These are phyloP conservation scores for Phytopythium vexans DNA, from an alignment of 352 stramenopile species.

Conservation along the genomic window DNA sequence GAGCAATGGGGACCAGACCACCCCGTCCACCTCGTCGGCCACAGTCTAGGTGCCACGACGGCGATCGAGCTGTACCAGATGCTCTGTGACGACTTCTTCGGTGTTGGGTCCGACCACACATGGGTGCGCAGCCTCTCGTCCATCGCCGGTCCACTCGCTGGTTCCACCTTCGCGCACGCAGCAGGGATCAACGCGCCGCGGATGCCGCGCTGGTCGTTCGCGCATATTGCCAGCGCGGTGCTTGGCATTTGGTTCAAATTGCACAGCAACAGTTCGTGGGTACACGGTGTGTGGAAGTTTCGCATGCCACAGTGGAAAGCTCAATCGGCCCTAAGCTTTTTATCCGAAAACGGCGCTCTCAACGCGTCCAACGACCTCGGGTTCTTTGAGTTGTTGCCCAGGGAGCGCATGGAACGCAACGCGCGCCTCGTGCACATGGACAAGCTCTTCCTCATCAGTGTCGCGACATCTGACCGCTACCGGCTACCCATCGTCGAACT, in stretches of 20 bases:
- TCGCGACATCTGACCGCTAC: conserved; percentile 43
- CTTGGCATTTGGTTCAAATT: conserved; percentile 49
- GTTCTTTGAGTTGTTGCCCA: conserved; percentile 47
- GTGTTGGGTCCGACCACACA: conserved; percentile 39
- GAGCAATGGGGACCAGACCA: conserved; percentile 44
- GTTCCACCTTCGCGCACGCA: conserved; percentile 25
- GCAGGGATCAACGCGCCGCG: conserved; percentile 19
- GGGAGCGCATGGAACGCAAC: conserved; percentile 44
- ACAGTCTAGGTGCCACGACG: conserved; percentile 64
- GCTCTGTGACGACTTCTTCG: conserved; percentile 51
- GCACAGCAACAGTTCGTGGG: conserved; percentile 24
- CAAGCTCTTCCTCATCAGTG: conserved; percentile 53
- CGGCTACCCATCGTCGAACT: conserved; percentile 22
- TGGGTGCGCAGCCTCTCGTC: conserved; percentile 56
- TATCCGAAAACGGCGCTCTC: conserved; percentile 35
- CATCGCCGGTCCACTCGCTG: conserved; percentile 56
- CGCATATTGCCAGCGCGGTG: conserved; percentile 14
- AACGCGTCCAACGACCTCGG: conserved; percentile 41
- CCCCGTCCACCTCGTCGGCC: conserved; percentile 62
- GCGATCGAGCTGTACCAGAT: conserved; percentile 74
- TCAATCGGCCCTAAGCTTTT: conserved; percentile 16
- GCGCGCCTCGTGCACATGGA: conserved; percentile 42
- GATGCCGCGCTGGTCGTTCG: conserved; percentile 22
- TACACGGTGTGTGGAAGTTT: conserved; percentile 45
- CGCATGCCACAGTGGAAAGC: conserved; percentile 56